phyloP scores from a whole-genome alignment of 2,329 filamentous ascomycete genomes.

The Stemphylium vesicarium region DNA sequence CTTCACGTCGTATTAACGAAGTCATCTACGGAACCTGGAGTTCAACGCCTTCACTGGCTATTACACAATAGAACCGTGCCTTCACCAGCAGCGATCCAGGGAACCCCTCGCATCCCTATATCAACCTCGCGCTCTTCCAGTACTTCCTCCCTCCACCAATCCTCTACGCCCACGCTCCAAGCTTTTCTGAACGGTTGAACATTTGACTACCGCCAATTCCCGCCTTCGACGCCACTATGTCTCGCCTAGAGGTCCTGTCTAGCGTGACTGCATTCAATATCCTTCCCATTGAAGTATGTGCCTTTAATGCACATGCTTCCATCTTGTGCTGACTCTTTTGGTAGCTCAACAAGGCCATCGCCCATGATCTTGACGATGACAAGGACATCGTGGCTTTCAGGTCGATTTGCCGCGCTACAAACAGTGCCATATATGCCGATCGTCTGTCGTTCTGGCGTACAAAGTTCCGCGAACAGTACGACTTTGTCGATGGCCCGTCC shows the following conservation, averaged over 20 bases:
- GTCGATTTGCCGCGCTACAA: slow-evolving; percentile 48
- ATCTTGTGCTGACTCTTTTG: neutral
- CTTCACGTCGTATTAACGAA: slow-evolving; percentile 5
- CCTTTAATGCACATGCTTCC: neutral
- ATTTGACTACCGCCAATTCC: neutral
- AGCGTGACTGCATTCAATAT: slow-evolving; percentile 35
- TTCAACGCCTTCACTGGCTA: slow-evolving; percentile 7
- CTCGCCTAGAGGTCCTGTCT: slow-evolving; percentile 2
- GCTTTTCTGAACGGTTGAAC: neutral
- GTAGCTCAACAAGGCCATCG: slow-evolving; percentile 53
- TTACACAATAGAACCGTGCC: neutral
- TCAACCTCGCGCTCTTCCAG: neutral
- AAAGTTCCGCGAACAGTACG: slow-evolving; percentile 53
- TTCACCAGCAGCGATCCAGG: neutral
- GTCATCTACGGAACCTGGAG: neutral
- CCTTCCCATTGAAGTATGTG: slow-evolving; percentile 42
- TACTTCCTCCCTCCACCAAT: neutral
- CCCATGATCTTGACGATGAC: slow-evolving; percentile 48
- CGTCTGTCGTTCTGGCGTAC: slow-evolving; percentile 56
- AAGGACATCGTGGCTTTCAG: slow-evolving; percentile 53
- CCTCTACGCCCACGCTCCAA: neutral
- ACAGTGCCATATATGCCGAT: slow-evolving; percentile 50
- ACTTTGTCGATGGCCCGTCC: slow-evolving; percentile 30
- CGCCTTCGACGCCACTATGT: slow-evolving; percentile 16
- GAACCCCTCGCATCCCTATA: neutral